Evolutionary conservation across 305 asterid genomes (phyloP).

Genomic region (Plantago coronopus): DNA sequence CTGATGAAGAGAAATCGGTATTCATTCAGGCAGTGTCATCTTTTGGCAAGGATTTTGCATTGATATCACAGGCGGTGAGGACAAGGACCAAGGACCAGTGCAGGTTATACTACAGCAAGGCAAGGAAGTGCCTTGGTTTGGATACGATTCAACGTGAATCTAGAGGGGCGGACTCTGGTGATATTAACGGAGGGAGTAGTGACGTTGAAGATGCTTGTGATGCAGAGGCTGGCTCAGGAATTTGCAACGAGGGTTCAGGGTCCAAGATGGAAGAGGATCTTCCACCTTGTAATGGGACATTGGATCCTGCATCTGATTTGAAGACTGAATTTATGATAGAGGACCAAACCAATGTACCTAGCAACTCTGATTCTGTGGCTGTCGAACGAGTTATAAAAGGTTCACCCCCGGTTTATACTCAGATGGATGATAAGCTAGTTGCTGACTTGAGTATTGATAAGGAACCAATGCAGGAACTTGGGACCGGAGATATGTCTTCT

Average conservation of each 20-base stretch:
- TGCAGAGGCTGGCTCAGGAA: constrained; percentile 42
- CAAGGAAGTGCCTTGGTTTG: constrained; percentile 74
- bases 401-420: constrained; percentile 20
- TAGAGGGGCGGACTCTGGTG: constrained; percentile 36
- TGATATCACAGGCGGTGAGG: constrained; percentile 62
- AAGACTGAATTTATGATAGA: constrained; percentile 41
- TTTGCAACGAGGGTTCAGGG: constrained; percentile 42
- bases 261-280: constrained; percentile 41
- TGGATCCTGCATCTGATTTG: constrained; percentile 33
- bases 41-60: constrained; percentile 71
- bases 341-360: constrained; percentile 28
- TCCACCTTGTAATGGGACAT: constrained; percentile 29
- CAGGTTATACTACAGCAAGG: constrained; percentile 82
- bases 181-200: constrained; percentile 55
- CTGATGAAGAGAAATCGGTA: constrained; percentile 77
- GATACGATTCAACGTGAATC: constrained; percentile 48
- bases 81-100: constrained; percentile 83
- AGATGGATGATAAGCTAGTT: constrained; percentile 33
- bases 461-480: constrained; percentile 26
- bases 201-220: constrained; percentile 69
- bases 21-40: constrained; percentile 72
- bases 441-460: constrained; percentile 31
- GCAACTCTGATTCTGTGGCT: constrained; percentile 34
- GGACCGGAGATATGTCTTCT: constrained; percentile 27
- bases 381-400: constrained; percentile 30